These are phyloP conservation scores for Gaeumannomyces sp. DNA, from an alignment of 2,329 filamentous ascomycete genomes.

Conservation along the genomic window DNA sequence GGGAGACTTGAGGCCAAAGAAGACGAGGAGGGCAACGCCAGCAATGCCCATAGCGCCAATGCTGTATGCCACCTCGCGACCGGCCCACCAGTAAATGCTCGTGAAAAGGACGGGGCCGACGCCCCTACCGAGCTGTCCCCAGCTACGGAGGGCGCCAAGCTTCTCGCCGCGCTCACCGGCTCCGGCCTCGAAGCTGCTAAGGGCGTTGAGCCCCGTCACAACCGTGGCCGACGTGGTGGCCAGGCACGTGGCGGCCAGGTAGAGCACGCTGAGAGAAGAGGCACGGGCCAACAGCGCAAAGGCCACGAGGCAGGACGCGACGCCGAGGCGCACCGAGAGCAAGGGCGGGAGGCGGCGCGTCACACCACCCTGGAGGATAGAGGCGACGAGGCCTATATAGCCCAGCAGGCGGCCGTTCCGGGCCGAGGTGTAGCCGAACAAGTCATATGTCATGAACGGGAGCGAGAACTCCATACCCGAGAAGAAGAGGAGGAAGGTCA, in stretches of 20 bases:
- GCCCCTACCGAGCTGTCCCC: slow-evolving; percentile 83
- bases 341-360: slow-evolving; percentile 80
- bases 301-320: slow-evolving; percentile 68
- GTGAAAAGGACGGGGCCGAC: slow-evolving; percentile 87
- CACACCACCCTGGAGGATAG: slow-evolving; percentile 87
- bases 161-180: slow-evolving; percentile 79
- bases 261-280: slow-evolving; percentile 62
- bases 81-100: slow-evolving; percentile 97
- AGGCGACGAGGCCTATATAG: slow-evolving; percentile 85
- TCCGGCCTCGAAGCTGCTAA: slow-evolving; percentile 83
- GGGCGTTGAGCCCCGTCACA: slow-evolving; percentile 84
- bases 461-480: slow-evolving; percentile 97
- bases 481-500: slow-evolving; percentile 92
- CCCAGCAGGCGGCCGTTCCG: slow-evolving; percentile 83
- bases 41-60: slow-evolving; percentile 77
- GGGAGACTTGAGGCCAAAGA: slow-evolving; percentile 65
- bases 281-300: slow-evolving; percentile 75
- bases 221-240: slow-evolving; percentile 92
- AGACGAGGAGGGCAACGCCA: slow-evolving; percentile 63
- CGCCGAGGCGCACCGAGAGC: slow-evolving; percentile 70
- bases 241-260: slow-evolving; percentile 74
- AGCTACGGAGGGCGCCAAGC: slow-evolving; percentile 72
- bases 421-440: slow-evolving; percentile 75
- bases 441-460: slow-evolving; percentile 93
- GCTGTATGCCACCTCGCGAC: slow-evolving; percentile 75